Conservation (phyloP, 371 early-diverging fungal species). For the Mucor saturninus region DNA sequence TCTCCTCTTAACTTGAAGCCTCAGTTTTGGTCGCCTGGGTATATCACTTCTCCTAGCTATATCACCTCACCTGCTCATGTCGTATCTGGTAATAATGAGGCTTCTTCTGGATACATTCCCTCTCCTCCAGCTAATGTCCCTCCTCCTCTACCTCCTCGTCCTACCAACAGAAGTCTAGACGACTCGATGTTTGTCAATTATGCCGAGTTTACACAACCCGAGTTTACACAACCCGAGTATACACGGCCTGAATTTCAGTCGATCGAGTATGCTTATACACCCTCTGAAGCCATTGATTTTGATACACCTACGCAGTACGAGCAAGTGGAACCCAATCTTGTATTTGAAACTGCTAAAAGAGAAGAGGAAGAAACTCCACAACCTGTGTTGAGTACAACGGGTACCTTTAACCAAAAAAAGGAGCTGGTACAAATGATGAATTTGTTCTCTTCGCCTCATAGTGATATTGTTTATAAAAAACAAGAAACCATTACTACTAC, state of each 20-base stretch:
- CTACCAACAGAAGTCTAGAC: constrained; percentile 3
- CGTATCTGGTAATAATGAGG: too few species aligned
- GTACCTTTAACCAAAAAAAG: constrained; percentile 29
- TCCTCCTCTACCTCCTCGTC: constrained; percentile 3
- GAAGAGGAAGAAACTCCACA: constrained; percentile 1
- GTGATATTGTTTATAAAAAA: neutral
- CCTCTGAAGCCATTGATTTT: constrained; percentile 29
- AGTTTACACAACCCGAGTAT: too few species aligned
- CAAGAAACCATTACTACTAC: neutral
- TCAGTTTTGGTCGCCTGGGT: constrained; percentile 30
- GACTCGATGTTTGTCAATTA: neutral
- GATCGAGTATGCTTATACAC: constrained; percentile 1
- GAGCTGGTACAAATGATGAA: constrained; percentile 47
- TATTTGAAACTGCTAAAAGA: constrained; percentile 32
- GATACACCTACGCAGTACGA: neutral
- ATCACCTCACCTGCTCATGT: neutral
- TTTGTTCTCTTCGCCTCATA: constrained; percentile 34
- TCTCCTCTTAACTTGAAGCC: neutral
- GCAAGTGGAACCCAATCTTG: constrained; percentile 6
- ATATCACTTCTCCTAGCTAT: constrained; percentile 10
- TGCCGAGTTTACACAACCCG: too few species aligned
- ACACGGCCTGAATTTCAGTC: too few species aligned
- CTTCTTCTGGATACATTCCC: too few species aligned
- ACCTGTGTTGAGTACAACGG: constrained; percentile 8
- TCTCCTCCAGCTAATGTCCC: neutral